Evolutionary conservation across 2,329 filamentous ascomycete genomes (phyloP).

Genomic region (Neofusicoccum parvum): DNA sequence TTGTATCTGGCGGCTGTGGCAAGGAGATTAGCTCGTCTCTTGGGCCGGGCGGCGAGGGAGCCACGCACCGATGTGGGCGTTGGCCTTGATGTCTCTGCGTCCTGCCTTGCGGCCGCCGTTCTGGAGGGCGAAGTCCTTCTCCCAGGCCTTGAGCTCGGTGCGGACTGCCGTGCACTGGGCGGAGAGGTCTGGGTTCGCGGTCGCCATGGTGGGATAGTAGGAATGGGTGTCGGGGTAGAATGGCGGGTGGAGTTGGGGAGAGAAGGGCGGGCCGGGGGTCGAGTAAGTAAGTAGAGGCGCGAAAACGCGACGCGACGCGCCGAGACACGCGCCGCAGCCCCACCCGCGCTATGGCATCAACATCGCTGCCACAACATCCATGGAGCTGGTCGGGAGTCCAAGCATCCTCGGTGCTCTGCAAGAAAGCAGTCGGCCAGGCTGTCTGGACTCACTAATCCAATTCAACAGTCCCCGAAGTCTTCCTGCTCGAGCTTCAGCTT

Average conservation of each 20-base stretch:
- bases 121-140: constrained; percentile 64
- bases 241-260: neutral
- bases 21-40: neutral
- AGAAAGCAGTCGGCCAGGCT: too few relatives aligned
- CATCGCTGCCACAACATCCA: neutral
- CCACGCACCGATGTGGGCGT: constrained; percentile 67
- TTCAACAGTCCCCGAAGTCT: too few relatives aligned
- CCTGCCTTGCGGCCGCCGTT: constrained; percentile 70
- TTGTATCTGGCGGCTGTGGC: constrained; percentile 70
- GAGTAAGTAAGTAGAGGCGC: neutral
- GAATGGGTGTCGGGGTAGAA: constrained; percentile 2
- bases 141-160: constrained; percentile 73
- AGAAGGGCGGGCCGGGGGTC: neutral
- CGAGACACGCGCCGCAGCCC: neutral
- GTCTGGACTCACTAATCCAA: too few relatives aligned
- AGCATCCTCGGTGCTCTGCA: too few relatives aligned
- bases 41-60: constrained; percentile 3
- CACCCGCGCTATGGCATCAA: neutral
- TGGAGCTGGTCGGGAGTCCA: too few relatives aligned
- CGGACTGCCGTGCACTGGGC: constrained; percentile 48
- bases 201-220: neutral
- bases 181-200: neutral
- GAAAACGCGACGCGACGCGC: constrained; percentile 7
- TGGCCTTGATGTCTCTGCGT: constrained; percentile 75
- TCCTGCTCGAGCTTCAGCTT: too few relatives aligned